Evolutionary conservation across 805 yeast species (phyloP).

Genomic region (Candida loeiensis): DNA sequence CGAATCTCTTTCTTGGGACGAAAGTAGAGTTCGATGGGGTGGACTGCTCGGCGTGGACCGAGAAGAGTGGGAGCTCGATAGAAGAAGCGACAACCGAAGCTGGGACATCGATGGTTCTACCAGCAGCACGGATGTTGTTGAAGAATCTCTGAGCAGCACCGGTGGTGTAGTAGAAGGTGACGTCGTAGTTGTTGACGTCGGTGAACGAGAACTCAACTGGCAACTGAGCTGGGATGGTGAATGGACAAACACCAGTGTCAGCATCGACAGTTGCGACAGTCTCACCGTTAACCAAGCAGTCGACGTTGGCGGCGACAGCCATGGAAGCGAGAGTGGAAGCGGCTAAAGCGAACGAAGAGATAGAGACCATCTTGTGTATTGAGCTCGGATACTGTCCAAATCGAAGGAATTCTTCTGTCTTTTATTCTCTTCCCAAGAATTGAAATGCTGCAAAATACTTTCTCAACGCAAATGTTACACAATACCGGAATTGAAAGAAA

Average conservation of each 20-base stretch:
- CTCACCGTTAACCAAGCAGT: constrained; percentile 34
- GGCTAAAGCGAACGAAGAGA: constrained; percentile 19
- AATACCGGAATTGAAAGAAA: too few relatives aligned
- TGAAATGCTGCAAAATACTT: not conserved
- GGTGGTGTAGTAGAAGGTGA: constrained; percentile 33
- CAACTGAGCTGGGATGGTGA: constrained; percentile 28
- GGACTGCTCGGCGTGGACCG: constrained; percentile 22
- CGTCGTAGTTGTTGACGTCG: constrained; percentile 28
- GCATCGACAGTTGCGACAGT: constrained; percentile 35
- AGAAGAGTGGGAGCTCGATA: not conserved
- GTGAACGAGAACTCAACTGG: constrained; percentile 27
- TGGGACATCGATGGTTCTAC: constrained; percentile 30
- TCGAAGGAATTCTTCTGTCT: not conserved
- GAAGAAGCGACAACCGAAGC: constrained; percentile 22
- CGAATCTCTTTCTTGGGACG: constrained; percentile 39
- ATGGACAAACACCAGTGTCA: constrained; percentile 39
- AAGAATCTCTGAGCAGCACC: constrained; percentile 24
- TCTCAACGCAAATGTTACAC: too few relatives aligned
- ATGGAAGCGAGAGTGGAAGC: constrained; percentile 20
- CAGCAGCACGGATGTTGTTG: constrained; percentile 34
- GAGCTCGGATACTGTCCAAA: not conserved
- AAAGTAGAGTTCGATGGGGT: constrained; percentile 39
- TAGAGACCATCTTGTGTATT: constrained; percentile 14
- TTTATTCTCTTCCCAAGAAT: not conserved
- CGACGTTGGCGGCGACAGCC: constrained; percentile 32